These are phyloP conservation scores for Pseudocercospora cruenta DNA, from an alignment of 2,329 filamentous ascomycete genomes.

Conservation along the genomic window DNA sequence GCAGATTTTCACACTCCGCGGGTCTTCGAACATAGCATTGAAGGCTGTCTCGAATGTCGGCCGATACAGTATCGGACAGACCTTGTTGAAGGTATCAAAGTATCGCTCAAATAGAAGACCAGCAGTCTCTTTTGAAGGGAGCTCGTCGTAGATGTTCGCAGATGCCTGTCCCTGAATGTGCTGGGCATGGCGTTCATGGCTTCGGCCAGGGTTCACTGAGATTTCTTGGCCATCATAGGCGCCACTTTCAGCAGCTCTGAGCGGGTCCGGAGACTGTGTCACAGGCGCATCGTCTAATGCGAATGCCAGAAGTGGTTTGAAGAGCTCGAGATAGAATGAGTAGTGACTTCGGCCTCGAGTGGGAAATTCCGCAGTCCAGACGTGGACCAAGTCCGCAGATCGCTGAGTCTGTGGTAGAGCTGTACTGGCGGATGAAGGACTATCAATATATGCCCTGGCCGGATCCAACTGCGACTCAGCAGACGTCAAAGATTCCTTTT, in stretches of 20 bases:
- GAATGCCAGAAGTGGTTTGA: not conserved
- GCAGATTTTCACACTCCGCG: constrained; percentile 1
- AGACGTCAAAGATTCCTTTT: not conserved
- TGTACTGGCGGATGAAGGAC: too few relatives aligned
- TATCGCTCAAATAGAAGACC: not conserved
- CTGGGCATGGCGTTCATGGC: not conserved
- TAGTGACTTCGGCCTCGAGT: constrained; percentile 2
- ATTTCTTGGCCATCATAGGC: constrained; percentile 1
- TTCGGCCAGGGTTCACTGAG: not conserved
- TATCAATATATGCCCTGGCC: not conserved
- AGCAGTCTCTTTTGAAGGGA: not conserved
- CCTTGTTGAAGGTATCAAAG: not conserved
- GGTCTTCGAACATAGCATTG: not conserved
- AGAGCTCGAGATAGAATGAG: not conserved
- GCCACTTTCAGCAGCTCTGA: not conserved
- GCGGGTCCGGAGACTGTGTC: not conserved
- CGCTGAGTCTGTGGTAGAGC: not conserved
- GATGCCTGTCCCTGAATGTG: not conserved
- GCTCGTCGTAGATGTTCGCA: not conserved
- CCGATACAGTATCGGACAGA: constrained; percentile 1
- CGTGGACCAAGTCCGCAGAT: not conserved
- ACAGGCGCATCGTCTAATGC: not conserved
- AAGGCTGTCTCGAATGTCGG: not conserved
- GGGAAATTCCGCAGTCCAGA: not conserved
- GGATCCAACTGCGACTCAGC: not conserved